Conservation (phyloP, 23 red algal genomes). For the Chondrus crispus region DNA sequence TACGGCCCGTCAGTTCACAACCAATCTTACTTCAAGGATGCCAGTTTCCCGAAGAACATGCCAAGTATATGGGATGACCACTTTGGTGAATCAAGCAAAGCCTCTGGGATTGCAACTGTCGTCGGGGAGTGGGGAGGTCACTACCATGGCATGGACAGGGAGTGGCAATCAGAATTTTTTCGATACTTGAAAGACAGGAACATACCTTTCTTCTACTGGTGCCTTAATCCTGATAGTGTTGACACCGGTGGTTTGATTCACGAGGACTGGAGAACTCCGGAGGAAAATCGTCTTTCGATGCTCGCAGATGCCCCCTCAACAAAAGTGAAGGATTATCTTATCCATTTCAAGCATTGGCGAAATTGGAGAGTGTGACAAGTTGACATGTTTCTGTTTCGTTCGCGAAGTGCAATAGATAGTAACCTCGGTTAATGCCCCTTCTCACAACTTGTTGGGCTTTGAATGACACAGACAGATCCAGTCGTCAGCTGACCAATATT, state of each 20-base stretch:
- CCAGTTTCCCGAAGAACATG: constrained; percentile 46
- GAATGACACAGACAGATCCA: too few species aligned
- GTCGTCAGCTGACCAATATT: too few species aligned
- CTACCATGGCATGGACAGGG: constrained; percentile 24
- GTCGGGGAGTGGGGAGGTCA: constrained; percentile 63
- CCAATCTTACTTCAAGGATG: constrained; percentile 39
- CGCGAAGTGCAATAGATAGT: too few species aligned
- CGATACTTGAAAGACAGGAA: constrained; percentile 32
- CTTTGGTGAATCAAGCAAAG: constrained; percentile 37
- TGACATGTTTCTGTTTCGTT: too few species aligned
- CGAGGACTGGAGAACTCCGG: constrained; percentile 54
- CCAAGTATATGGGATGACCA: constrained; percentile 64
- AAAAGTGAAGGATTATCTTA: constrained; percentile 21
- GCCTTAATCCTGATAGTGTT: constrained; percentile 51
- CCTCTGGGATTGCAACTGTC: constrained; percentile 31
- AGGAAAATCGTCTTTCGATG: constrained; percentile 1
- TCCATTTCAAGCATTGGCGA: constrained; percentile 51
- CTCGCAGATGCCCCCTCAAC: constrained; percentile 22
- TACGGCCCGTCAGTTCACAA: constrained; percentile 50
- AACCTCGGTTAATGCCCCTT: too few species aligned
- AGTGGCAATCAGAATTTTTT: constrained; percentile 30
- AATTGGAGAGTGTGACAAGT: constrained; percentile 12
- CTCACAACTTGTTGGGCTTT: too few species aligned
- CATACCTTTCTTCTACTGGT: constrained; percentile 65
- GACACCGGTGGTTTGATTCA: constrained; percentile 58